phyloP scores from a whole-genome alignment of 306 rosid species.

The Rosa multiflora region DNA sequence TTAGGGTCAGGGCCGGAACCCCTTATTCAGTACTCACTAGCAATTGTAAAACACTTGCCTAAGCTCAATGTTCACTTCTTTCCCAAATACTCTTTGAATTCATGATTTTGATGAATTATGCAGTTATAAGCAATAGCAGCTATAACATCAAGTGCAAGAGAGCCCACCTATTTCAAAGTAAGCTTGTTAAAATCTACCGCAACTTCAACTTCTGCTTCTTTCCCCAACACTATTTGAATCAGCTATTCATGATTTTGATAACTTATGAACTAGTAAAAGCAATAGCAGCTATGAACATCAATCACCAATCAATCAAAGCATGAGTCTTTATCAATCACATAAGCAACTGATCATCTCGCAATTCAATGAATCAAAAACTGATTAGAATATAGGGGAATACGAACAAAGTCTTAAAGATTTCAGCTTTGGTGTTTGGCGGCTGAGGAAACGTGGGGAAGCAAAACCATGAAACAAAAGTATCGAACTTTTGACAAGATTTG shows the following conservation, averaged over 20 bases:
- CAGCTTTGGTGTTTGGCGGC: background rate
- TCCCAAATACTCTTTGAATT: background rate
- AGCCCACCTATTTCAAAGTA: background rate
- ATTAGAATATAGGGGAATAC: background rate
- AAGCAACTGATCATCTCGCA: background rate
- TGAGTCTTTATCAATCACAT: slow-evolving; percentile 8
- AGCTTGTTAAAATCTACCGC: background rate
- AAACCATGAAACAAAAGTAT: background rate
- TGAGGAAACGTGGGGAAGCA: slow-evolving; percentile 14
- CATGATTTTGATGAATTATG: background rate
- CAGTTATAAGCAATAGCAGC: background rate
- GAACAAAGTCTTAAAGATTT: background rate
- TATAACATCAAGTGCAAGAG: background rate
- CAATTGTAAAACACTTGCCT: no score
- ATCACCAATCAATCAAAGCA: slow-evolving; percentile 5
- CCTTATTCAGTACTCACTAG: background rate
- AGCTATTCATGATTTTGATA: no score
- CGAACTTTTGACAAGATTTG: background rate
- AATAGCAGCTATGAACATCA: background rate
- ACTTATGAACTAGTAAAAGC: background rate
- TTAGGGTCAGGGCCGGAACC: background rate
- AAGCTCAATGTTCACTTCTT: background rate
- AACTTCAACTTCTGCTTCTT: background rate
- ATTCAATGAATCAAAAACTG: background rate
- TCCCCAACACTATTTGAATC: background rate